Evolutionary conservation across 2,329 filamentous ascomycete species (phyloP), one percentile per base, ranked within the genome.

Genomic region (Calonectria fujianensis): DNA sequence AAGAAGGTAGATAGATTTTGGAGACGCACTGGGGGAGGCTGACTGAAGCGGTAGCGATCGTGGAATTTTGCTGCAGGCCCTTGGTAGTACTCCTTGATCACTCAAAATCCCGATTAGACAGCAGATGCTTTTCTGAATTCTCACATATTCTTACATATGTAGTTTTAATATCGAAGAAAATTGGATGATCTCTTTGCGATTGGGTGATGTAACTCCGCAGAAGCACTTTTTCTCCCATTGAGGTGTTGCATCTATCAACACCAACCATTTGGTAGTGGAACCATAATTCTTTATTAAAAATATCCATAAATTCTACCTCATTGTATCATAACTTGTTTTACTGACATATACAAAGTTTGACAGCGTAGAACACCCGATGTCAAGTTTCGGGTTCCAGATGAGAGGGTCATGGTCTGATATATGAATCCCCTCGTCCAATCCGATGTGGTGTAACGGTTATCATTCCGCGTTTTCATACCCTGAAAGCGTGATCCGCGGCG

Each of bases 361-460:
- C 39, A 8, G 41, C 0, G 4, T 18, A n/a, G 18, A 10, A 10
- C 16, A 10, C 41, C 18, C 39, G 6, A n/a, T 20, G 18, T 45
- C 18, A 45, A 45, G 7, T n/a, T 45, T 41, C 16, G 6, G 11
- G 16, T 6, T 18, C 16, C 3, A 45, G 16, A 2, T 24, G 45
- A n/a, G 45, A 48, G 45, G n/a, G 1, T 45, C 45, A 24, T 48
- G n/a, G 24, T 48, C 20, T 13, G 4, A 18, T n/a, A 48, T 24
- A 48, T 1, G 8, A 3, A 48, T 7, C 5, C 9, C 4, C 9
- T 24, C 45, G 20, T 48, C 41, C 41, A 48, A n/a, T 48, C 45
- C n/a, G 45, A 48, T 48, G n/a, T 48, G 45, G 45, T 48, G 45
- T 48, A 48, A 48, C 45, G n/a, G n/a, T 24, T 48, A 48, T 48